Conservation (phyloP, 2,329 filamentous ascomycete genomes). For the Amphichorda felina region DNA sequence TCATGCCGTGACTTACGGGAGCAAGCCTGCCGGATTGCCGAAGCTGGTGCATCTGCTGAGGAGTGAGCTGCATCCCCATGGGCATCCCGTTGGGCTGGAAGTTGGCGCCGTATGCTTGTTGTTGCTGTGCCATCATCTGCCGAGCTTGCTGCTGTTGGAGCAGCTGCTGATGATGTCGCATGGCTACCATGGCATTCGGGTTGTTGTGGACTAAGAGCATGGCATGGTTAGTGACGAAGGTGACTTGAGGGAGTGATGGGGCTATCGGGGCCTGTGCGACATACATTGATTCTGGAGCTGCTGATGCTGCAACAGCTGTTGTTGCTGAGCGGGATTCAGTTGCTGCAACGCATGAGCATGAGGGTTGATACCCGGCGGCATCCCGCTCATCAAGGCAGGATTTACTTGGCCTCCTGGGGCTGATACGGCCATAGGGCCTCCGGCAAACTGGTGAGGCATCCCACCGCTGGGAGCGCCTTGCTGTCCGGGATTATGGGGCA, state of each 20-base stretch:
- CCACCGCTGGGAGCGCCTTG: conserved; percentile 53
- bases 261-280: neutral
- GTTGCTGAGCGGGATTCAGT: conserved; percentile 48
- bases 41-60: conserved; percentile 40
- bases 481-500: conserved; percentile 58
- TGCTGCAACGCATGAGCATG: conserved; percentile 64
- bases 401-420: conserved; percentile 62
- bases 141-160: conserved; percentile 45
- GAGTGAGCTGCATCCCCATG: conserved; percentile 37
- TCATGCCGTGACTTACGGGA: conserved; percentile 1
- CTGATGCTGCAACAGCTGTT: conserved; percentile 43
- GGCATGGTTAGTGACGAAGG: neutral
- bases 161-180: conserved; percentile 42
- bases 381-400: conserved; percentile 64
- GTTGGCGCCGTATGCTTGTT: conserved; percentile 36
- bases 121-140: conserved; percentile 41
- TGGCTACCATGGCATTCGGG: conserved; percentile 24
- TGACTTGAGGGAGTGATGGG: too few species aligned
- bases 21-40: conserved; percentile 27
- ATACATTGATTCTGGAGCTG: conserved; percentile 15
- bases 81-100: conserved; percentile 36
- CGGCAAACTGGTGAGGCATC: conserved; percentile 53
- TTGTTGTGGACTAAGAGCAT: conserved; percentile 17
- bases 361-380: conserved; percentile 56
- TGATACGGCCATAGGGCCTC: conserved; percentile 58